These are phyloP conservation scores for Gossypium anomalum DNA, from an alignment of 345 rosid species.

Conservation along the genomic window DNA sequence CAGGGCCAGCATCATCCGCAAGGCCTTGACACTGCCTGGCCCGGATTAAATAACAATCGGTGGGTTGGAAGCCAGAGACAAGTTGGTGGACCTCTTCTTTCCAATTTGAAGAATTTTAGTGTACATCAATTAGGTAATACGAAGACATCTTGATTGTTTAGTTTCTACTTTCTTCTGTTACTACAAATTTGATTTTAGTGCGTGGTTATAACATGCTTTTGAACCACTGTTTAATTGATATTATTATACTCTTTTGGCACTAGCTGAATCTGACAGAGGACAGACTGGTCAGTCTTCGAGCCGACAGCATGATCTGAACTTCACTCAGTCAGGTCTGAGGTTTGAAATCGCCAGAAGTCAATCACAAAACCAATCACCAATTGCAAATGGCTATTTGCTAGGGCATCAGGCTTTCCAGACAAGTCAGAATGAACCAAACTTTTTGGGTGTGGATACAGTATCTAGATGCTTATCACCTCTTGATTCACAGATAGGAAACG, in stretches of 20 bases:
- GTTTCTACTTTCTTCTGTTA: constrained; percentile 5
- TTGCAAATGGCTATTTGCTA: constrained; percentile 61
- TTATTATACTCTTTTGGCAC: constrained; percentile 29
- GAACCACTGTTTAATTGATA: constrained; percentile 9
- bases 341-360: constrained; percentile 51
- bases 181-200: not conserved
- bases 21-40: constrained; percentile 62
- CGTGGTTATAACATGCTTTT: not conserved
- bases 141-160: constrained; percentile 7
- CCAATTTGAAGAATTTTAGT: constrained; percentile 53
- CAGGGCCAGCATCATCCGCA: constrained; percentile 66
- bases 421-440: constrained; percentile 53
- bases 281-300: constrained; percentile 48
- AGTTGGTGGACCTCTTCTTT: constrained; percentile 42
- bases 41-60: constrained; percentile 43
- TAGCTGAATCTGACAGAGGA: constrained; percentile 61
- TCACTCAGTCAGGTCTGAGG: constrained; percentile 46
- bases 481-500: constrained; percentile 46
- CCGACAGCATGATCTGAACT: constrained; percentile 48
- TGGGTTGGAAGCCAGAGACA: constrained; percentile 67
- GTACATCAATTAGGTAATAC: constrained; percentile 64
- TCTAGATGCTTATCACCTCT: constrained; percentile 44
- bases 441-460: constrained; percentile 57
- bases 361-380: constrained; percentile 49
- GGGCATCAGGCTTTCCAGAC: constrained; percentile 46